Conservation (phyloP, 257 asterid genomes). For the Osmanthus fragrans region DNA sequence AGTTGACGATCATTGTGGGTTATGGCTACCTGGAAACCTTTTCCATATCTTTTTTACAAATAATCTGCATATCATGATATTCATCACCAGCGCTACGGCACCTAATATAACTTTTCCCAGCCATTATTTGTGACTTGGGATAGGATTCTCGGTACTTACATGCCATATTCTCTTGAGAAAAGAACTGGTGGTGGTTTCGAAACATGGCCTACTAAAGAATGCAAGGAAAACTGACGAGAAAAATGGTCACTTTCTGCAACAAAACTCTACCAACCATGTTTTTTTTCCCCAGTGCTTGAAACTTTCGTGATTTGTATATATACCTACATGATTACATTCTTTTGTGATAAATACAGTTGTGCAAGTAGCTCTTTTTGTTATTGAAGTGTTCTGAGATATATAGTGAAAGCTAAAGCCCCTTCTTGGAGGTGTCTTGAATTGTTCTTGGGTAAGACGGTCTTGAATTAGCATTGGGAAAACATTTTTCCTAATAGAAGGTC, state of each 20-base stretch:
- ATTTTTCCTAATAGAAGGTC: not conserved
- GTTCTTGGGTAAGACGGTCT: not conserved
- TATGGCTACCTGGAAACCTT: slow-evolving; percentile 88
- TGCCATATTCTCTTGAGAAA: slow-evolving; percentile 82
- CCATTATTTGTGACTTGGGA: slow-evolving; percentile 96
- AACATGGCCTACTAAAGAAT: slow-evolving; percentile 70
- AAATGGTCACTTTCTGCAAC: slow-evolving; percentile 17
- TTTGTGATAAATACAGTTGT: slow-evolving; percentile 41
- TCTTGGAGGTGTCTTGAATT: slow-evolving; percentile 11
- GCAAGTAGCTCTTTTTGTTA: slow-evolving; percentile 22
- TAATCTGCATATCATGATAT: slow-evolving; percentile 88
- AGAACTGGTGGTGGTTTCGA: slow-evolving; percentile 72
- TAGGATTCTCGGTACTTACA: slow-evolving; percentile 75
- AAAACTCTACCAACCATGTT: slow-evolving; percentile 36
- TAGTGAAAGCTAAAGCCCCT: slow-evolving; percentile 20
- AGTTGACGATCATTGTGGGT: slow-evolving; percentile 90
- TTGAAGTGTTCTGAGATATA: slow-evolving; percentile 25
- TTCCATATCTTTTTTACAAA: slow-evolving; percentile 71
- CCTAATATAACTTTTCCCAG: slow-evolving; percentile 83
- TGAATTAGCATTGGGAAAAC: not conserved
- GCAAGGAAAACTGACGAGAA: slow-evolving; percentile 47
- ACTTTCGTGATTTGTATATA: slow-evolving; percentile 44
- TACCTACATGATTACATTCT: slow-evolving; percentile 15
- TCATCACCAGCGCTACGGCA: slow-evolving; percentile 89
- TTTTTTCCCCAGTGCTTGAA: slow-evolving; percentile 29